phyloP scores from a whole-genome alignment of 495 filamentous ascomycete species.

The Entonaema liquescens region DNA sequence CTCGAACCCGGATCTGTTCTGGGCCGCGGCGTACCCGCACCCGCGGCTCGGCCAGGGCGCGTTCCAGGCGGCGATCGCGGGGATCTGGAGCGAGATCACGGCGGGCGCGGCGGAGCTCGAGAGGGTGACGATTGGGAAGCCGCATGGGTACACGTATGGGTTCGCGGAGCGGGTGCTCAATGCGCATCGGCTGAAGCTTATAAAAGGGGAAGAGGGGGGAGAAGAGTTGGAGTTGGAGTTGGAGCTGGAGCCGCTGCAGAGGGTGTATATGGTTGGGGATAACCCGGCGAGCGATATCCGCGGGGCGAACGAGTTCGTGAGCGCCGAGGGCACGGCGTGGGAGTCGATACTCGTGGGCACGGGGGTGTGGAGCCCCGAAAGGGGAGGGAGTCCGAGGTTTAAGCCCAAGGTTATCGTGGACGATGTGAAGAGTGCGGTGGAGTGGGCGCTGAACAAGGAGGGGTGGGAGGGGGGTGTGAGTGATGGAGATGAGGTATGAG shows the following conservation, averaged over 20 bases:
- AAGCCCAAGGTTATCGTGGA: conserved; percentile 67
- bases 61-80: conserved; percentile 82
- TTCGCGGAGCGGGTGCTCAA: conserved; percentile 81
- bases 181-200: conserved; percentile 60
- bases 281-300: conserved; percentile 92
- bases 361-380: conserved; percentile 73
- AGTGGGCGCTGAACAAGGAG: conserved; percentile 53
- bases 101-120: conserved; percentile 67
- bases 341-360: conserved; percentile 81
- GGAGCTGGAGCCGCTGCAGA: conserved; percentile 55
- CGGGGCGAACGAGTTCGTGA: conserved; percentile 83
- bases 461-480: conserved; percentile 46
- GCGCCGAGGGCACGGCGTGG: conserved; percentile 75
- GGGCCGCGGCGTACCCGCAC: conserved; percentile 83
- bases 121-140: conserved; percentile 84
- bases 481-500: background rate
- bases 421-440: conserved; percentile 62
- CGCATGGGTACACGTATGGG: conserved; percentile 74
- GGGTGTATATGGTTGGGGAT: conserved; percentile 97
- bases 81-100: conserved; percentile 78
- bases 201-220: conserved; percentile 12
- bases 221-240: no score
- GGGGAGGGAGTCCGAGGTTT: conserved; percentile 47
- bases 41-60: conserved; percentile 93
- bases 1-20: conserved; percentile 88